Base-by-base conservation (phyloP, 495 filamentous ascomycete genomes). In the Penicillium goetzii region DNA sequence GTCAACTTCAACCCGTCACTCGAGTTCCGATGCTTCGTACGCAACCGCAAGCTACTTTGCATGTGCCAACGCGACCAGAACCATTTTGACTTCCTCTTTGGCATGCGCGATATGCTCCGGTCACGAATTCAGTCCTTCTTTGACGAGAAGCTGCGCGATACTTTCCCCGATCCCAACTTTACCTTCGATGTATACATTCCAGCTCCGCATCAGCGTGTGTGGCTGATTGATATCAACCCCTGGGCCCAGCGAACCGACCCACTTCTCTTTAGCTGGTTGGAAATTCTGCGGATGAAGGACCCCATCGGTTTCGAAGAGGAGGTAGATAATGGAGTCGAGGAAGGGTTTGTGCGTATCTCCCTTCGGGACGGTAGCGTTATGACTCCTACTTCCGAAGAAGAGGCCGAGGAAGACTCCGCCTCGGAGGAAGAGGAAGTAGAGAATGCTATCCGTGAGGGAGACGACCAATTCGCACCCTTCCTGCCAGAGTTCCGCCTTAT, bases 11-110 rank as follows among this genome's bases (percentile, higher is more conserved):
- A 97, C 74, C 91, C 93, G 0, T 89, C 91, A 0, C 85, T 97
- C 66, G 95, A 99, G 69, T 98, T 98, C 78, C 88, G 95, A 19
- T 96, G 91, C 71, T 99, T 98, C 71, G 96, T 97, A 32, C 90
- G 92, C 59, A 78, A 88, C 23, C 81, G 91, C 4, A 85, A 83
- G 28, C 79, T 99, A 4, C 80, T 99, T 10, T 93, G 88, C 66
- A 88, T 97, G 57, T 90, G 88, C 28, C 95, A 98, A 77, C 88
- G 95, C 0, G 96, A 98, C 68, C 84, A 91, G 14, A 96, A 96
- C 71, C 85, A 94, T 78, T 97, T 91, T 76, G 86, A 89, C 28
- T 98, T 97, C 72, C 81, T 97, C 0, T 82, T 85, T 56, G 70
- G 74, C 0, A 83, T 97, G 75, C 81, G 85, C 12, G 76, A 85